Evolutionary conservation across 2,329 filamentous ascomycete genomes (phyloP).

Genomic region (Xylaria sp.): DNA sequence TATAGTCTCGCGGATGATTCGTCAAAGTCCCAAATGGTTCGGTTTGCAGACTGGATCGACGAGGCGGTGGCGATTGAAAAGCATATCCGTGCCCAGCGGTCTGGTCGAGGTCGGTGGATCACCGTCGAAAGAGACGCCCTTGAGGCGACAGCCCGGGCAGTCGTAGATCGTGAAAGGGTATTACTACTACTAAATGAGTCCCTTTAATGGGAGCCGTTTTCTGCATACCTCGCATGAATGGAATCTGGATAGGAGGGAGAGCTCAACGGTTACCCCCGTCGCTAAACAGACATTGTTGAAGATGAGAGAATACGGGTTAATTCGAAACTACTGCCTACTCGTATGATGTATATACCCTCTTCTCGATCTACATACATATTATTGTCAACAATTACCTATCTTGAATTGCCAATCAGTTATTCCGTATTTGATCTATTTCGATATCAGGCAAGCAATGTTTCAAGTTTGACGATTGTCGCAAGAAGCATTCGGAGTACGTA

Average conservation of each 20-base stretch:
- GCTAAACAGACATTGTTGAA: not conserved
- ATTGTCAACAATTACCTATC: too few species aligned
- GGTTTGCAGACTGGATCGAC: constrained; percentile 34
- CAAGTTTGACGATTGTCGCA: too few species aligned
- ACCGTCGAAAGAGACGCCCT: constrained; percentile 42
- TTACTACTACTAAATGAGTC: not conserved
- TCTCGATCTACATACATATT: too few species aligned
- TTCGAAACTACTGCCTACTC: too few species aligned
- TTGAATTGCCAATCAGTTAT: too few species aligned
- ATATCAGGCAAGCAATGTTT: too few species aligned
- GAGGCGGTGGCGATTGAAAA: constrained; percentile 42
- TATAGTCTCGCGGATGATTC: constrained; percentile 36
- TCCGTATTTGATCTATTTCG: too few species aligned
- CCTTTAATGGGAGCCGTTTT: not conserved
- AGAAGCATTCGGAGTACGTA: too few species aligned
- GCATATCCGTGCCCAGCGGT: constrained; percentile 42
- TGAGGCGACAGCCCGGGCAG: constrained; percentile 15
- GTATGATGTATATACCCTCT: too few species aligned
- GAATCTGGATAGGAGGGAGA: not conserved
- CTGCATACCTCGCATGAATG: not conserved
- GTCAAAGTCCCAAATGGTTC: constrained; percentile 31
- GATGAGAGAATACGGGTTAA: too few species aligned
- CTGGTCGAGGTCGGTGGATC: constrained; percentile 45
- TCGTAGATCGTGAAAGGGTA: constrained; percentile 14
- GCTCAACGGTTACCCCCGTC: not conserved